Evolutionary conservation across 2,329 filamentous ascomycete species (phyloP).

Genomic region (Colletotrichum sublineola): DNA sequence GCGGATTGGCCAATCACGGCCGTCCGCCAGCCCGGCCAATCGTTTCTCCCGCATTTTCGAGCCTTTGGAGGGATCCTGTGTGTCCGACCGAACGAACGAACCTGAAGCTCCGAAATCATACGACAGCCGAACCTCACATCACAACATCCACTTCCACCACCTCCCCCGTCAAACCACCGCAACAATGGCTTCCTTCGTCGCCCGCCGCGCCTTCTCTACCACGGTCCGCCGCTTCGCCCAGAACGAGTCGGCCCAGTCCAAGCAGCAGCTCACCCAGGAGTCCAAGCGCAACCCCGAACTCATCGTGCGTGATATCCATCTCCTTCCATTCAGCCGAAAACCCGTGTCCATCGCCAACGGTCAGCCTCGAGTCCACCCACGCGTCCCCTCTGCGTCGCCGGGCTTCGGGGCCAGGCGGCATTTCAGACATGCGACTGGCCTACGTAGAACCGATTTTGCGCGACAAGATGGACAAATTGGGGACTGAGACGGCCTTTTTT

Average conservation of each 20-base stretch:
- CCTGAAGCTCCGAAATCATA: slow-evolving; percentile 43
- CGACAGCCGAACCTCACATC: slow-evolving; percentile 36
- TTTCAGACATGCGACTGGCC: background rate
- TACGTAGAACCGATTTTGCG: background rate
- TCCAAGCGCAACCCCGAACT: slow-evolving; percentile 67
- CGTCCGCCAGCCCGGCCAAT: slow-evolving; percentile 35
- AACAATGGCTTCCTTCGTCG: slow-evolving; percentile 69
- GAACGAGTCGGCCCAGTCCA: slow-evolving; percentile 54
- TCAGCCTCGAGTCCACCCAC: slow-evolving; percentile 39
- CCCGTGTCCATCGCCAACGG: slow-evolving; percentile 10
- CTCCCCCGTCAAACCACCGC: slow-evolving; percentile 42
- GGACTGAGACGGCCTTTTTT: background rate
- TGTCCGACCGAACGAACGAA: slow-evolving; percentile 28
- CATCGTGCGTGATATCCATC: slow-evolving; percentile 55
- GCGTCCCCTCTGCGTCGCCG: slow-evolving; percentile 19
- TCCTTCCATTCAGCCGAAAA: slow-evolving; percentile 12
- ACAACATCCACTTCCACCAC: slow-evolving; percentile 33
- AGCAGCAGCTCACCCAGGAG: slow-evolving; percentile 68
- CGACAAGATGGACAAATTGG: background rate
- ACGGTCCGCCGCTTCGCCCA: slow-evolving; percentile 62
- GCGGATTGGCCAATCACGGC: slow-evolving; percentile 40
- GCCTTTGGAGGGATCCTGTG: slow-evolving; percentile 12
- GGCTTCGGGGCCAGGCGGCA: background rate
- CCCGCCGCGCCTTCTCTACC: slow-evolving; percentile 69
- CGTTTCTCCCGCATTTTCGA: slow-evolving; percentile 43